Evolutionary conservation across 768 basidiomycete genomes (phyloP), one percentile per base, ranked within the genome.

Genomic region (Candolleomyces eurysporus): DNA sequence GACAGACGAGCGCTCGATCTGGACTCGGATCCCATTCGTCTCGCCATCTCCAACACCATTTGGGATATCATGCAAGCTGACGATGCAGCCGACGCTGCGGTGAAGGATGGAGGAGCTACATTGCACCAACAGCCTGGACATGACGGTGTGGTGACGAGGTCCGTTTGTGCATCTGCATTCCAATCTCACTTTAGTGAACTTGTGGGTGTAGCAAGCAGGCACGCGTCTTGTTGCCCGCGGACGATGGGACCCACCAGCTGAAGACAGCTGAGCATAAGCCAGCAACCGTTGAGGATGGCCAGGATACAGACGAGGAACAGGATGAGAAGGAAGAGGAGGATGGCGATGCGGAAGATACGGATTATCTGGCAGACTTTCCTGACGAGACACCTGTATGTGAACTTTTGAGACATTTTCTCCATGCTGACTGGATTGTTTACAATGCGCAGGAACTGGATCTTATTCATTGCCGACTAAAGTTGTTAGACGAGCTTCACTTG

Each of bases 361-460:
- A 95, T 69, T 84, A 90, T 11, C 75, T 96, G 21, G 85, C 79
- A 54, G 88, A 88, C 65, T 88, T 90, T 63, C 92, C 94, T 2
- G 91, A 93, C 61, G 89, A 95, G 40, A 91, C 90, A 2, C 87
- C 93, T 73, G 94, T 92, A 66, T 64, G 85, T 61, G 51, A 40
- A 21, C n/a, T 59, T 11, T 22, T 42, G 39, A 48, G 45, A 42
- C 30, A 16, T 26, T 21, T 39, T 60, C 52, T 62, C 30, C 22
- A 26, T 56, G 31, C 59, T 69, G 62, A 65, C 57, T 58, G 52
- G 52, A 45, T 39, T 11, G 13, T 36, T 26, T 46, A 21, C 50
- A 46, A 56, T 61, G 54, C 8, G 19, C 66, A 96, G 95, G 94
- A 96, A 66, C 79, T 97, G 40, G 92, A 96, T 64, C 84, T 97